These are phyloP conservation scores for Cladosporium oxysporum DNA, from an alignment of 2,329 filamentous ascomycete species.

Conservation along the genomic window DNA sequence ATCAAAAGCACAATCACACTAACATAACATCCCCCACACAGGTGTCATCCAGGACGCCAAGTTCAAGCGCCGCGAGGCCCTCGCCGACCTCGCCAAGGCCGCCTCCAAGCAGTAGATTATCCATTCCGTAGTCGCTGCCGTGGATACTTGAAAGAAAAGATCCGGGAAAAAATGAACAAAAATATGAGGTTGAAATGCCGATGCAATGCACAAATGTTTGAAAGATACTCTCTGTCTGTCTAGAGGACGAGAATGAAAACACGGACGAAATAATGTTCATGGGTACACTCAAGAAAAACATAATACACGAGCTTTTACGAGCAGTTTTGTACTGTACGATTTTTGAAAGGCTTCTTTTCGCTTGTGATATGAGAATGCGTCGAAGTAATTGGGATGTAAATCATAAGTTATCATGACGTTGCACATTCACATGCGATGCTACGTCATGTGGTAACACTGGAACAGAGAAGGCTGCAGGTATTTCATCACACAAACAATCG, in stretches of 20 bases:
- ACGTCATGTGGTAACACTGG: background rate
- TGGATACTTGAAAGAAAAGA: background rate
- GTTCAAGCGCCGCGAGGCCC: conserved; percentile 73
- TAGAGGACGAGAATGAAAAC: background rate
- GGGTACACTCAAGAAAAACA: background rate
- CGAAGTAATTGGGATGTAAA: no score
- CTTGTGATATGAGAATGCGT: background rate
- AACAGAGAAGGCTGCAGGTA: no score
- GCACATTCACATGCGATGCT: background rate
- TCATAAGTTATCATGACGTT: no score
- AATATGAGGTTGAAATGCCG: background rate
- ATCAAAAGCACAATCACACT: conserved; percentile 10
- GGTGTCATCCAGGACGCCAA: conserved; percentile 73
- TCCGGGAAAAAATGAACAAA: background rate
- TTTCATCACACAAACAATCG: no score
- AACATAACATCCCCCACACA: conserved; percentile 34
- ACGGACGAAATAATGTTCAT: background rate
- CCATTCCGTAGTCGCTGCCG: background rate
- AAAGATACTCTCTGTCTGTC: background rate
- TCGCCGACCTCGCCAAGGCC: conserved; percentile 62
- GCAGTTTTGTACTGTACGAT: background rate
- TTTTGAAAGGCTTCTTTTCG: background rate
- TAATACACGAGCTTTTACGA: background rate
- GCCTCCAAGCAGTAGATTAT: conserved; percentile 34
- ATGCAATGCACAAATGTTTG: background rate